Percentiles rank a stretch among this genome's conserved stretches.
Conservation (phyloP, 2,329 filamentous ascomycete genomes). For the Ascochyta lentis region DNA sequence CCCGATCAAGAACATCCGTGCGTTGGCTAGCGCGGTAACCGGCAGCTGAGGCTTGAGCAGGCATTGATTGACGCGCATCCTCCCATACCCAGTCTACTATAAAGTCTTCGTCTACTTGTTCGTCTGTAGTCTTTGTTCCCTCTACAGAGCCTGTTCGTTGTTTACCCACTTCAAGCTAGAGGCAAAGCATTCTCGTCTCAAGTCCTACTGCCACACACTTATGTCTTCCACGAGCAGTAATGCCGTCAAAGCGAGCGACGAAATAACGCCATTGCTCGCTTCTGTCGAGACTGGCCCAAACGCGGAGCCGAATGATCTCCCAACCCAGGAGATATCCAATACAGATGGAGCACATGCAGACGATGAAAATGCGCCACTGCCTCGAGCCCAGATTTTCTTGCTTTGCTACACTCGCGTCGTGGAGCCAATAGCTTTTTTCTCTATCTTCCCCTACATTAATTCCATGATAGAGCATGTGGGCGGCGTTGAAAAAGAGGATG, state of each 20-base stretch:
- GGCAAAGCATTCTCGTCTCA: neutral
- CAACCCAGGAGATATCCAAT: neutral
- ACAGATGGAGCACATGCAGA: conserved; percentile 17
- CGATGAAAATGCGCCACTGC: conserved; percentile 38
- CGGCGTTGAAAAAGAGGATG: conserved; percentile 65
- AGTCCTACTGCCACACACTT: neutral
- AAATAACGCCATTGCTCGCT: conserved; percentile 40
- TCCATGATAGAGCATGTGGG: conserved; percentile 76
- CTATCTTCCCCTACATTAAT: conserved; percentile 81
- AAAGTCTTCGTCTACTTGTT: neutral
- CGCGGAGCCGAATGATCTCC: conserved; percentile 18
- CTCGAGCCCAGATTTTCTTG: conserved; percentile 65
- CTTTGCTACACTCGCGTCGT: conserved; percentile 76
- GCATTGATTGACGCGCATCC: conserved; percentile 3
- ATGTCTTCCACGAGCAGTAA: neutral
- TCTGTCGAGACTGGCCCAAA: conserved; percentile 24
- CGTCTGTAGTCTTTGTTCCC: neutral
- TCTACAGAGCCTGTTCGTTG: neutral
- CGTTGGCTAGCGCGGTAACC: conserved; percentile 7
- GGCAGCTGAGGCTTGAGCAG: neutral
- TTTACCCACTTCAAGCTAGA: neutral
- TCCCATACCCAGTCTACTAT: neutral
- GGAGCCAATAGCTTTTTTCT: conserved; percentile 84
- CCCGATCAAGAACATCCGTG: conserved; percentile 7
- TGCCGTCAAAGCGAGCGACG: conserved; percentile 21